Evolutionary conservation across 2,329 filamentous ascomycete species (phyloP).

Genomic region (Phyllosticta citribraziliensis): DNA sequence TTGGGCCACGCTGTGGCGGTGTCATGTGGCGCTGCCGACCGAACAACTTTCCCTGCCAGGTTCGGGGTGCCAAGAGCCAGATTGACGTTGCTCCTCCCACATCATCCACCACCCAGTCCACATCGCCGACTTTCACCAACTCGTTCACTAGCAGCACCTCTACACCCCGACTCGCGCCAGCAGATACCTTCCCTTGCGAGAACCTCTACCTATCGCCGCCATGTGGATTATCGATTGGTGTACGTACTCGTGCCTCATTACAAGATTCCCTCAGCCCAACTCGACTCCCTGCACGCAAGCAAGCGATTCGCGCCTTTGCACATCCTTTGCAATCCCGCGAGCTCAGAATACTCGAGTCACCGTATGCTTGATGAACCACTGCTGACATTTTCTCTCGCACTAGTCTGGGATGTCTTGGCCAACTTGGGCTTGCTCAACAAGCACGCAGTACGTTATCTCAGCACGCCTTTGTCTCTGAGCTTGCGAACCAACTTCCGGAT

Average conservation of each 20-base stretch:
- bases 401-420: constrained; percentile 83
- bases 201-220: constrained; percentile 17
- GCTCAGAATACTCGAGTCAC: neutral
- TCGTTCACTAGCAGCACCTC: neutral
- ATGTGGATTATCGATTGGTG: constrained; percentile 96
- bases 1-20: neutral
- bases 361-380: neutral
- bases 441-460: constrained; percentile 48
- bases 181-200: neutral
- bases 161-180: neutral
- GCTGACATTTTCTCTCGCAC: neutral
- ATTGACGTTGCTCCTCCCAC: constrained; percentile 10
- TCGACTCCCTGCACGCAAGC: neutral
- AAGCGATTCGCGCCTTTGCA: neutral
- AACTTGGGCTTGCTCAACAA: constrained; percentile 86
- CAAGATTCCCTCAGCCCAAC: neutral
- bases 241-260: neutral
- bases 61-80: constrained; percentile 10
- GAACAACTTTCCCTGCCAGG: neutral
- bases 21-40: neutral
- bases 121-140: constrained; percentile 5
- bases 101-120: constrained; percentile 6
- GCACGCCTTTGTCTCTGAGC: neutral
- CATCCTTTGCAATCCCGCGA: neutral
- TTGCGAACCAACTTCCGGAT: neutral